These are phyloP conservation scores for Meyerozyma smithsonii DNA, from an alignment of 1,139 yeast genomes.

Conservation along the genomic window DNA sequence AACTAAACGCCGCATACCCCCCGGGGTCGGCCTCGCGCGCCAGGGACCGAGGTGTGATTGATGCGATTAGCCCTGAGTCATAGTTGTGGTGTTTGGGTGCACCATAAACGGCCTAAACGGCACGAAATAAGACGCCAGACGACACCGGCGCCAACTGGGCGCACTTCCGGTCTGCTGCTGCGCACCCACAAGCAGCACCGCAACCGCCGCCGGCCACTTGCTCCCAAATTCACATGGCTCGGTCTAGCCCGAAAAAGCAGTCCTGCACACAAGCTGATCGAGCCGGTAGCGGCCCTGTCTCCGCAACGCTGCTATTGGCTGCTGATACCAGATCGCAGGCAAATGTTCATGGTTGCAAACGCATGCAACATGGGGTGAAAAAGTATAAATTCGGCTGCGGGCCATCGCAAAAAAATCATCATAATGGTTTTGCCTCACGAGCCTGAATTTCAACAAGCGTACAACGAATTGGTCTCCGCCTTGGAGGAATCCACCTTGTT, in stretches of 20 bases:
- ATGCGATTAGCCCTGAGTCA: too few species aligned
- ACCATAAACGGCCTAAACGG: too few species aligned
- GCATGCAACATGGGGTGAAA: background rate
- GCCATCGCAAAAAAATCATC: background rate
- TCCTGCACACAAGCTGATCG: background rate
- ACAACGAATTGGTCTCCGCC: constrained; percentile 85
- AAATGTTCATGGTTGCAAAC: background rate
- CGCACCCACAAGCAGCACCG: too few species aligned
- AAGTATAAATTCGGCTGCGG: background rate
- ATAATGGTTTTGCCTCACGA: constrained; percentile 63
- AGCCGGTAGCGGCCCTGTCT: constrained; percentile 1
- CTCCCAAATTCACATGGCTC: background rate
- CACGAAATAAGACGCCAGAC: too few species aligned
- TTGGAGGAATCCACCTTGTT: constrained; percentile 89
- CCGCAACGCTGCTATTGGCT: background rate
- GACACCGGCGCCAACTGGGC: too few species aligned
- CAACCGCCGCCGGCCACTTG: too few species aligned
- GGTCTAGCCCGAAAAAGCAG: background rate
- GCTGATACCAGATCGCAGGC: background rate
- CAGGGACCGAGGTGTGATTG: too few species aligned
- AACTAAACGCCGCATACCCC: too few species aligned
- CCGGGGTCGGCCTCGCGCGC: too few species aligned
- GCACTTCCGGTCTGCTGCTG: too few species aligned
- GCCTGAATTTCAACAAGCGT: constrained; percentile 99
- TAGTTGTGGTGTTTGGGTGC: too few species aligned